These are phyloP conservation scores for Diutina mesorugosa DNA, from an alignment of 1,139 yeast genomes.

Conservation along the genomic window DNA sequence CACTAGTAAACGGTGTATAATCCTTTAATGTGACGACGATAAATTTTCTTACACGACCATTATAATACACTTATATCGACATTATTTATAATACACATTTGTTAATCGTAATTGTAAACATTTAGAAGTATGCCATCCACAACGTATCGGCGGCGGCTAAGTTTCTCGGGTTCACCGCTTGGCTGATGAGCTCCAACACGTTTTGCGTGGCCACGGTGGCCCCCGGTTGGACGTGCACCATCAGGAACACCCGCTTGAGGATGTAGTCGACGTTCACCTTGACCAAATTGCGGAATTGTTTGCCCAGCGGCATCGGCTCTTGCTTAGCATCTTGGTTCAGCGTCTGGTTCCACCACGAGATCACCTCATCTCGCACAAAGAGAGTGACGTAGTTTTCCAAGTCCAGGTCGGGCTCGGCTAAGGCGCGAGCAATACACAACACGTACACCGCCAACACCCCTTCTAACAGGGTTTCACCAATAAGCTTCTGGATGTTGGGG, in stretches of 20 bases:
- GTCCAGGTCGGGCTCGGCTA: conserved; percentile 85
- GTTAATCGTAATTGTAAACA: background rate
- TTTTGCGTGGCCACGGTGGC: conserved; percentile 84
- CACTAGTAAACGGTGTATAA: background rate
- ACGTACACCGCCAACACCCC: conserved; percentile 82
- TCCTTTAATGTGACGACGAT: background rate
- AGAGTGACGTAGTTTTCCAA: conserved; percentile 78
- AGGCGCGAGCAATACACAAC: conserved; percentile 75
- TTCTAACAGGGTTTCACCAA: conserved; percentile 88
- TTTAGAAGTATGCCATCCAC: conserved; percentile 87
- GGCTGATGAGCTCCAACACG: conserved; percentile 80
- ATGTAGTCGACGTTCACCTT: conserved; percentile 79
- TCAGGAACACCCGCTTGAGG: conserved; percentile 49
- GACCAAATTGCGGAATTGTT: conserved; percentile 78
- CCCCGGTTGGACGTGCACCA: conserved; percentile 71
- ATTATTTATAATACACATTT: background rate
- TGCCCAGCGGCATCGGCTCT: conserved; percentile 50
- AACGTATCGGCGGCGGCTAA: conserved; percentile 85
- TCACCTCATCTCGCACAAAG: conserved; percentile 89
- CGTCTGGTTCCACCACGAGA: conserved; percentile 77
- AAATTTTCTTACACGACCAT: too few species aligned
- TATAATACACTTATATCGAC: background rate
- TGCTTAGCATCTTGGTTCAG: conserved; percentile 46
- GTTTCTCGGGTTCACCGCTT: conserved; percentile 92
- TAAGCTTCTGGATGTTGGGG: conserved; percentile 85